A percentile compares a stretch with the other conserved stretches of the same genome.
Evolutionary conservation across 768 basidiomycete genomes (phyloP).

Genomic region (Pleurotus djamor): DNA sequence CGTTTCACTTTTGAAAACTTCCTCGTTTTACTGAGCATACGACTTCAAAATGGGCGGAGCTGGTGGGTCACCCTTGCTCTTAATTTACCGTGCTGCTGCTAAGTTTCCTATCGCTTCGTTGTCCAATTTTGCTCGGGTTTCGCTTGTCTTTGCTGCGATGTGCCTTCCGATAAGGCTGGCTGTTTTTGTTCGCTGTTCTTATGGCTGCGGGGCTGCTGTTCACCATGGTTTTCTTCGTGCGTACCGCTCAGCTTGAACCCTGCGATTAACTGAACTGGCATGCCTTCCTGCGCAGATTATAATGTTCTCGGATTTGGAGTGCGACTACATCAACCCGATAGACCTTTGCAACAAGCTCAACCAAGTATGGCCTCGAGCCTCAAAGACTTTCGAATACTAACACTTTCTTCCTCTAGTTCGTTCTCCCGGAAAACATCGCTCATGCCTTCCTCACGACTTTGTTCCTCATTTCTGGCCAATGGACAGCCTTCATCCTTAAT

Average conservation of each 20-base stretch:
- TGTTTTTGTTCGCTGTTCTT: constrained; percentile 95
- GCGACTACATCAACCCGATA: constrained; percentile 99
- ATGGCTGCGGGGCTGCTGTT: constrained; percentile 94
- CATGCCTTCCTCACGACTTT: constrained; percentile 89
- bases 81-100: constrained; percentile 6
- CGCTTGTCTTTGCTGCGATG: background rate
- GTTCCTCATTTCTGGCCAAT: constrained; percentile 96
- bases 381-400: background rate
- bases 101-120: background rate
- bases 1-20: background rate
- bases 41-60: constrained; percentile 7
- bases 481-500: constrained; percentile 90
- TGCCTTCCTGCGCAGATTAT: constrained; percentile 69
- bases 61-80: constrained; percentile 4
- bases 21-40: background rate
- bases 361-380: constrained; percentile 49
- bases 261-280: background rate
- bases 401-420: constrained; percentile 60
- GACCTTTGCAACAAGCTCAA: constrained; percentile 99
- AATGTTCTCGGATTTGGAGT: constrained; percentile 99
- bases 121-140: background rate
- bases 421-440: constrained; percentile 92
- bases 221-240: constrained; percentile 99
- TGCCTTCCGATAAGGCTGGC: constrained; percentile 64
- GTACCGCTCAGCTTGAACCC: constrained; percentile 27